Evolutionary conservation across 2,329 filamentous ascomycete genomes (phyloP).

Genomic region (Thielaviopsis euricoi): DNA sequence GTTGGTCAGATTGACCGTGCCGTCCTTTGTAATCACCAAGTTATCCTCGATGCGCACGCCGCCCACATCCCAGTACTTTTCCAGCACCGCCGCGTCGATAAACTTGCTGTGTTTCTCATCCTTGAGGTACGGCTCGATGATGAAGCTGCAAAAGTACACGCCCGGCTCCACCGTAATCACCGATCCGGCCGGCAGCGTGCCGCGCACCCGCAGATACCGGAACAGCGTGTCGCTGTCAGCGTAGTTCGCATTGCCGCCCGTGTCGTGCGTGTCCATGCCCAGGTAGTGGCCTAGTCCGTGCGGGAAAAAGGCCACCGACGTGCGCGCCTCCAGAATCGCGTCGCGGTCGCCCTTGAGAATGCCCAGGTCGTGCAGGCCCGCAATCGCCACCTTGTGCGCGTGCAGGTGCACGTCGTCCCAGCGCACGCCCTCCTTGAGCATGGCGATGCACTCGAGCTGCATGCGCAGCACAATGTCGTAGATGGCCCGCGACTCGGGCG

Average conservation of each 20-base stretch:
- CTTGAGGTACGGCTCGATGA: slow-evolving; percentile 63
- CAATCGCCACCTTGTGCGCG: slow-evolving; percentile 68
- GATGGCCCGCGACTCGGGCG: slow-evolving; percentile 51
- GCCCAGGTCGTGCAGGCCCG: slow-evolving; percentile 59
- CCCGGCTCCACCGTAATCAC: slow-evolving; percentile 94
- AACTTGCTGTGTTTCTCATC: slow-evolving; percentile 57
- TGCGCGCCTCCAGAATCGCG: slow-evolving; percentile 60
- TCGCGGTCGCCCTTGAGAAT: slow-evolving; percentile 50
- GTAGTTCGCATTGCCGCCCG: slow-evolving; percentile 62
- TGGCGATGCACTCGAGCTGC: slow-evolving; percentile 61
- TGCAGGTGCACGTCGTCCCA: slow-evolving; percentile 73
- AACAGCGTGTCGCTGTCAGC: slow-evolving; percentile 72
- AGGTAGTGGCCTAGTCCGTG: slow-evolving; percentile 85
- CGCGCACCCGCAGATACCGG: slow-evolving; percentile 66
- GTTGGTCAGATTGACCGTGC: slow-evolving; percentile 57
- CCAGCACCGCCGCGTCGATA: slow-evolving; percentile 57
- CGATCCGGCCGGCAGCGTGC: slow-evolving; percentile 55
- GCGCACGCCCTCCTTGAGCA: slow-evolving; percentile 54
- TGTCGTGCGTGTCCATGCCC: slow-evolving; percentile 86
- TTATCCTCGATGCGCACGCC: slow-evolving; percentile 59
- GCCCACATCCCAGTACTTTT: slow-evolving; percentile 69
- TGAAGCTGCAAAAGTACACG: slow-evolving; percentile 81
- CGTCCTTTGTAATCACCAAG: slow-evolving; percentile 51
- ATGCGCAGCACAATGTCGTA: slow-evolving; percentile 76
- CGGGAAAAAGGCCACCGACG: slow-evolving; percentile 82